Conservation (phyloP, 2,329 filamentous ascomycete species). For the Pseudopyrenochaeta lycopersici region DNA sequence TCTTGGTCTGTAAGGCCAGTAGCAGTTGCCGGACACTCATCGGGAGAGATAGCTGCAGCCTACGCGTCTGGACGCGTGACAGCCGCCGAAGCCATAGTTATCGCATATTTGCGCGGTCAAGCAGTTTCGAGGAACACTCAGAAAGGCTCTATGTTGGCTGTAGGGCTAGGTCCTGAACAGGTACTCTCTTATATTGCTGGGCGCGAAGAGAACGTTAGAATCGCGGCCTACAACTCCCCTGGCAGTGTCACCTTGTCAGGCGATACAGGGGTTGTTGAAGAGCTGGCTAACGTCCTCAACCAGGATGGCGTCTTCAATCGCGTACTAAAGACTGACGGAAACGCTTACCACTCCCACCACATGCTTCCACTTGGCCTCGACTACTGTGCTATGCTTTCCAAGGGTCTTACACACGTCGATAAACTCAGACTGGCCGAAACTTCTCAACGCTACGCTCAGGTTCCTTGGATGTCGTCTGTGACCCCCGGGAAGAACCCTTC, state of each 20-base stretch:
- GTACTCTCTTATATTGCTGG: constrained; percentile 2
- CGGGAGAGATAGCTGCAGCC: constrained; percentile 38
- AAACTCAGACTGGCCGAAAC: no score
- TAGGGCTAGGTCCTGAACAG: constrained; percentile 16
- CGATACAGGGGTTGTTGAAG: constrained; percentile 5
- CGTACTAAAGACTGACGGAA: constrained; percentile 22
- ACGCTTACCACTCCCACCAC: constrained; percentile 40
- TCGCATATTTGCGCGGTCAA: constrained; percentile 29
- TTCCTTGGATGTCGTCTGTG: not conserved
- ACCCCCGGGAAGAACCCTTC: not conserved
- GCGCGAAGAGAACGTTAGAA: constrained; percentile 10
- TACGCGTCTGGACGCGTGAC: constrained; percentile 27
- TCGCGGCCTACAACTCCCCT: constrained; percentile 35
- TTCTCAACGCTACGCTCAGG: no score
- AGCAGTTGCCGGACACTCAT: constrained; percentile 29
- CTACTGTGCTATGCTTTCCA: not conserved
- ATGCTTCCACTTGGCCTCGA: constrained; percentile 17
- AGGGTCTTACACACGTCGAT: not conserved
- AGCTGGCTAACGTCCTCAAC: constrained; percentile 51
- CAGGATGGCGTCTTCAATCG: constrained; percentile 13
- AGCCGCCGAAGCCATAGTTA: constrained; percentile 23
- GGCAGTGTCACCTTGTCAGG: constrained; percentile 33
- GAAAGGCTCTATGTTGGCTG: constrained; percentile 35
- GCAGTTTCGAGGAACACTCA: constrained; percentile 7
- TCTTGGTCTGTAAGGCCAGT: constrained; percentile 16